These are phyloP conservation scores for Leishmania tropica DNA, from an alignment of 208 protist species.

Conservation along the genomic window DNA sequence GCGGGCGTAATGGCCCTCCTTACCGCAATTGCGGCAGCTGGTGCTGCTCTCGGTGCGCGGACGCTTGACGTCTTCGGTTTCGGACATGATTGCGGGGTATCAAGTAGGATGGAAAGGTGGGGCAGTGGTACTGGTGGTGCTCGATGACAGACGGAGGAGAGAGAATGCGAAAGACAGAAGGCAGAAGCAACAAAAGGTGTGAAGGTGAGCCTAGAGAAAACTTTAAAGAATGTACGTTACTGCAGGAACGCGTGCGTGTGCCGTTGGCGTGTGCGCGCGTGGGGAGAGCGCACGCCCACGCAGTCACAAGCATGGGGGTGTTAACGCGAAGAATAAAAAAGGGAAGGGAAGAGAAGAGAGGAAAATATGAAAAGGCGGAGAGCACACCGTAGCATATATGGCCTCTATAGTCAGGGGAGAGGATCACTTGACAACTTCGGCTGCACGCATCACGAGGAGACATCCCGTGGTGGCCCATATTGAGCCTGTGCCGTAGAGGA, in stretches of 20 bases:
- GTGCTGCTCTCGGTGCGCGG: slow-evolving; percentile 32
- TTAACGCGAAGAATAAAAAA: not conserved
- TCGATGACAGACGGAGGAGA: not conserved
- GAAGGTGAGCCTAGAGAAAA: slow-evolving; percentile 9
- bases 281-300: not conserved
- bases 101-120: slow-evolving; percentile 1
- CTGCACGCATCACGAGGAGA: not conserved
- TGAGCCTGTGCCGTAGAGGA: not conserved
- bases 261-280: not conserved
- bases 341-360: not conserved
- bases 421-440: not conserved
- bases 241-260: not conserved
- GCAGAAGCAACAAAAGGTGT: not conserved
- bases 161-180: not conserved
- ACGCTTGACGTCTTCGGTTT: slow-evolving; percentile 35
- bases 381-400: not conserved
- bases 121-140: not conserved
- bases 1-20: slow-evolving; percentile 84
- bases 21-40: slow-evolving; percentile 76
- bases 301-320: not conserved
- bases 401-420: not conserved
- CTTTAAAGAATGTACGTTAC: slow-evolving; percentile 10
- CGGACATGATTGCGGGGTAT: slow-evolving; percentile 20
- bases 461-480: not conserved
- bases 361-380: not conserved